Conservation (phyloP, 768 basidiomycete genomes). For the Polyporus arcularius region DNA sequence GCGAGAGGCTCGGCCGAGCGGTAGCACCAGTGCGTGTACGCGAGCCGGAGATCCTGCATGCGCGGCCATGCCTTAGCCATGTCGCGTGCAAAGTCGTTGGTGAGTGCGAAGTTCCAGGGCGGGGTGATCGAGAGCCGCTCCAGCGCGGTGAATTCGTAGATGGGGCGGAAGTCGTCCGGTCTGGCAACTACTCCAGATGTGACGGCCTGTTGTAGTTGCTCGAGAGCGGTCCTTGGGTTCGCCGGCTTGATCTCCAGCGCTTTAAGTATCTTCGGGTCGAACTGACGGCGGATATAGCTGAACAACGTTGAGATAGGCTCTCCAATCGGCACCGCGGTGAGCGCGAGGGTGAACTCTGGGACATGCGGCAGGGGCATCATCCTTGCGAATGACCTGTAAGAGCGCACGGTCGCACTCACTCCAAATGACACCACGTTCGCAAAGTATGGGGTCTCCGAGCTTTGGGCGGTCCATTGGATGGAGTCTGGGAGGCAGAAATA, state of each 20-base stretch:
- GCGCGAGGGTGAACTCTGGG: no score
- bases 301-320: neutral
- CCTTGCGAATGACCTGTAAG: no score
- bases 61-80: neutral
- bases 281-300: neutral
- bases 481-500: no score
- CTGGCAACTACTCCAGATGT: neutral
- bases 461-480: no score
- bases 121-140: neutral
- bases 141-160: neutral
- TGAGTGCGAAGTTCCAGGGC: neutral
- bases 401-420: no score
- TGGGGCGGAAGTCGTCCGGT: neutral
- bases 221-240: no score
- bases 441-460: no score
- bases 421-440: no score
- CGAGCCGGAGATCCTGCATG: neutral
- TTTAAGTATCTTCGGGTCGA: neutral
- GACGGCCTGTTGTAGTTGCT: neutral
- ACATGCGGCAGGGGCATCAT: no score
- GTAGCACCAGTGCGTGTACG: neutral
- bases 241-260: neutral
- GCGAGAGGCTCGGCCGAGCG: neutral
- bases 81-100: neutral
- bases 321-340: no score